A percentile compares a stretch with the other conserved stretches of the same genome.
Conservation (phyloP, 2,329 filamentous ascomycete genomes). For the Penicillium sp. region DNA sequence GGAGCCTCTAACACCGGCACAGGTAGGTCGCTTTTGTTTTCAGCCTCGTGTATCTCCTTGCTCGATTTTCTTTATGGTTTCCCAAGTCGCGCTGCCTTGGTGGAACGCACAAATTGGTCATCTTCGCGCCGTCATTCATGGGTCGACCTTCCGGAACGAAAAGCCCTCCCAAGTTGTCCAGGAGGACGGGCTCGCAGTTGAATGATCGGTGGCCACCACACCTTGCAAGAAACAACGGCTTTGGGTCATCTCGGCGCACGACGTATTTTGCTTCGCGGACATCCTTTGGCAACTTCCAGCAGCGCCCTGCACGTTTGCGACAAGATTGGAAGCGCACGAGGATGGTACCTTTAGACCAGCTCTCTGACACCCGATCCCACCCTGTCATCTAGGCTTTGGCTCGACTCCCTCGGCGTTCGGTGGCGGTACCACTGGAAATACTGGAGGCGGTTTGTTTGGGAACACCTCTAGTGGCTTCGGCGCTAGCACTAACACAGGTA, state of each 20-base stretch:
- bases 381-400: constrained; percentile 38
- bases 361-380: constrained; percentile 34
- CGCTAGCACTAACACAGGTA: constrained; percentile 38
- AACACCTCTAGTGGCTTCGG: constrained; percentile 36
- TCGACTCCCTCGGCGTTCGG: constrained; percentile 36
- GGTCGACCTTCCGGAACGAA: constrained; percentile 10
- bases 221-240: too few relatives aligned
- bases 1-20: constrained; percentile 29
- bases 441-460: constrained; percentile 29
- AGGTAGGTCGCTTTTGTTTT: constrained; percentile 30
- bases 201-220: too few relatives aligned
- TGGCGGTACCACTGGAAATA: constrained; percentile 25
- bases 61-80: constrained; percentile 2
- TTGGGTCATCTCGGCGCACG: constrained; percentile 5
- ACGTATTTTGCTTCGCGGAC: constrained; percentile 8
- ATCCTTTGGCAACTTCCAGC: constrained; percentile 17
- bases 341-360: constrained; percentile 25
- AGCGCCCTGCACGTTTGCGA: constrained; percentile 25
- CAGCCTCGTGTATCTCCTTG: constrained; percentile 1
- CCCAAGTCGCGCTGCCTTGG: too few relatives aligned
- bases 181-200: too few relatives aligned
- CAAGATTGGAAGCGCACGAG: constrained; percentile 27
- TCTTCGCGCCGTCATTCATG: constrained; percentile 8
- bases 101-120: too few relatives aligned
- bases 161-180: constrained; percentile 19